These are phyloP conservation scores for Polytrichum formosum DNA, from an alignment of 225 moss, liverwort and hornwort genomes.

Conservation along the genomic window DNA sequence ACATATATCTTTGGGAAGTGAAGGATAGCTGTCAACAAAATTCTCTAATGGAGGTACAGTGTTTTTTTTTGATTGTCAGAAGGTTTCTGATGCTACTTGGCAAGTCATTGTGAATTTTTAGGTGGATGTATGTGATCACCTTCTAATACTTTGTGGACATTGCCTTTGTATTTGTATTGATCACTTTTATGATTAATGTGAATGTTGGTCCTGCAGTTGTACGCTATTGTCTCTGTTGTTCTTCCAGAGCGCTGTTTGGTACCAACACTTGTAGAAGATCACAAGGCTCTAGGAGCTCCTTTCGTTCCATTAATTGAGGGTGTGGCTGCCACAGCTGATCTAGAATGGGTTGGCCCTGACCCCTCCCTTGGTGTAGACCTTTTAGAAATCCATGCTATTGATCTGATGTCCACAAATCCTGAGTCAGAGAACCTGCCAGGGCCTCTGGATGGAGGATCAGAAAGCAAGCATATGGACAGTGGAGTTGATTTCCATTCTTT, in stretches of 20 bases:
- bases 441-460: slow-evolving; percentile 29
- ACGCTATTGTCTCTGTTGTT: slow-evolving; percentile 68
- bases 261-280: slow-evolving; percentile 64
- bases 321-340: slow-evolving; percentile 63
- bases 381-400: slow-evolving; percentile 16
- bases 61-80: too few relatives aligned
- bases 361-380: slow-evolving; percentile 12
- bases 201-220: slow-evolving; percentile 61
- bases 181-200: too few relatives aligned
- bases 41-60: too few relatives aligned
- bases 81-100: too few relatives aligned
- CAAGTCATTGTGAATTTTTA: too few relatives aligned
- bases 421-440: slow-evolving; percentile 13
- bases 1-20: too few relatives aligned
- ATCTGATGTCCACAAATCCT: slow-evolving; percentile 12
- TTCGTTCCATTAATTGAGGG: slow-evolving; percentile 44
- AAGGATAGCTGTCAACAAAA: too few relatives aligned
- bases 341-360: slow-evolving; percentile 67
- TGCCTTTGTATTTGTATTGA: too few relatives aligned
- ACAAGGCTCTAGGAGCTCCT: slow-evolving; percentile 32
- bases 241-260: slow-evolving; percentile 82
- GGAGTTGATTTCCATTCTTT: slow-evolving; percentile 19
- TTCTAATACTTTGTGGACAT: too few relatives aligned
- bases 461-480: slow-evolving; percentile 24
- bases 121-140: too few relatives aligned